Percentiles rank a stretch among this genome's conserved stretches.
Evolutionary conservation across 2,329 filamentous ascomycete species (phyloP).

Genomic region (Pseudocercospora macadamiae): DNA sequence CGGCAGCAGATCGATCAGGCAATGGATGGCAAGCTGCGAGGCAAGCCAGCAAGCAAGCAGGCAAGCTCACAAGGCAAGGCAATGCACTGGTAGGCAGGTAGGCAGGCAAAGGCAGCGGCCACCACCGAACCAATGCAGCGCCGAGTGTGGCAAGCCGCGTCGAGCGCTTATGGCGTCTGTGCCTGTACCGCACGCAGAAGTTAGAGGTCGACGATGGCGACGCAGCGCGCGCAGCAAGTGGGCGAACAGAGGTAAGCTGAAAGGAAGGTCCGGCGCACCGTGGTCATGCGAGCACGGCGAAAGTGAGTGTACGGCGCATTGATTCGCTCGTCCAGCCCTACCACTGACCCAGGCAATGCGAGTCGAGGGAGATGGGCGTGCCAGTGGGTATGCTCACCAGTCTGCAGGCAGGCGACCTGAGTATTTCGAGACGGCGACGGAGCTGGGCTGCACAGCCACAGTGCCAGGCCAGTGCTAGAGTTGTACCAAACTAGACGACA

Average conservation of each 20-base stretch:
- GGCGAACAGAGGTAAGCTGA: conserved; percentile 19
- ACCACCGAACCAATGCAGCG: neutral
- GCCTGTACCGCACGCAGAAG: neutral
- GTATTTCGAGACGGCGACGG: conserved; percentile 15
- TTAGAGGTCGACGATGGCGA: conserved; percentile 11
- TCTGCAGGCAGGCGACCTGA: neutral
- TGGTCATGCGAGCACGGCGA: conserved; percentile 24
- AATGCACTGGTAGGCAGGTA: too few relatives aligned
- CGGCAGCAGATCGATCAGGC: too few relatives aligned
- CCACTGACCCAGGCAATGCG: conserved; percentile 22
- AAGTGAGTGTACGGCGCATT: conserved; percentile 14
- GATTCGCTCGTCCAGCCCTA: conserved; percentile 27
- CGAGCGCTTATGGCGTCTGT: conserved; percentile 5
- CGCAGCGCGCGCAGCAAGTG: conserved; percentile 10
- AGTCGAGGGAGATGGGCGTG: conserved; percentile 15
- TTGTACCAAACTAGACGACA: conserved; percentile 5
- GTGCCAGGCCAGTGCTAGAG: neutral
- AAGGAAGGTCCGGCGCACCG: conserved; percentile 1
- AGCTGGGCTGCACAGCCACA: conserved; percentile 18
- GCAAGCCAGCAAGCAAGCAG: too few relatives aligned
- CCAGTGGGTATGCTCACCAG: conserved; percentile 7
- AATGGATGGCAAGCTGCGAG: too few relatives aligned
- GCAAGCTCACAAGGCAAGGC: too few relatives aligned
- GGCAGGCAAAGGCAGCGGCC: neutral
- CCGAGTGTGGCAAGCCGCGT: conserved; percentile 12